Evolutionary conservation across 1,284 basidiomycete species (phyloP), one percentile per base, ranked within the genome.

Genomic region (Cutaneotrichosporon curvatum): DNA sequence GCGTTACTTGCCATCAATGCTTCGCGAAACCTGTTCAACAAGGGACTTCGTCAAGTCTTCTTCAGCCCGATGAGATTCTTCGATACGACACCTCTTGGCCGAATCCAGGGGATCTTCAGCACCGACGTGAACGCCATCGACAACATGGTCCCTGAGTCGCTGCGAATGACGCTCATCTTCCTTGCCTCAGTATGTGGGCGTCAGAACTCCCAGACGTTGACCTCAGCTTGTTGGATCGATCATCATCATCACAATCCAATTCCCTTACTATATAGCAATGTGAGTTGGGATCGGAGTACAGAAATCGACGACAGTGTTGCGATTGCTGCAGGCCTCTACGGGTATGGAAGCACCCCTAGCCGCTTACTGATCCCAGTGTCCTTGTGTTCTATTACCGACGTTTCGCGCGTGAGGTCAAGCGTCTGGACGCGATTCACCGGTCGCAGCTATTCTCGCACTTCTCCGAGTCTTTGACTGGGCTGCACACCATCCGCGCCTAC

Each of bases 401-500:
- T 2, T 87, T 84, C 60, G 87, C 91, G 5, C 78, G 90, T 58
- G 90, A 95, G 66, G 75, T 95, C 55, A 95, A 94, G 76, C 62
- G 72, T 10, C 62, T 67, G 41, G 64, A 66, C 45, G 56, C 64
- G 21, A 56, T 66, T 28, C 53, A 62, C 10, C 62, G 64, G 45
- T 74, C 71, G 3, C 66, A 80, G 1, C 73, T 88, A n/a, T 90
- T 90, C 62, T 81, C 85, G 5, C 87, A 90, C 67, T 88, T 90
- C 65, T 84, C 83, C 38, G 92, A 96, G 71, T 83, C 83, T 16
- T 74, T 94, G 10, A 81, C 82, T 14, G 89, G 89, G 19, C 71
- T 92, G 34, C 77, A 84, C 1, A 91, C 87, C 2, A 87, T 92
- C 42, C 80, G 87, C n/a, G 86, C 87, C 0, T 92, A 90, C 53